These are phyloP conservation scores for Podospora comata DNA, from an alignment of 495 filamentous ascomycete genomes.

Conservation along the genomic window DNA sequence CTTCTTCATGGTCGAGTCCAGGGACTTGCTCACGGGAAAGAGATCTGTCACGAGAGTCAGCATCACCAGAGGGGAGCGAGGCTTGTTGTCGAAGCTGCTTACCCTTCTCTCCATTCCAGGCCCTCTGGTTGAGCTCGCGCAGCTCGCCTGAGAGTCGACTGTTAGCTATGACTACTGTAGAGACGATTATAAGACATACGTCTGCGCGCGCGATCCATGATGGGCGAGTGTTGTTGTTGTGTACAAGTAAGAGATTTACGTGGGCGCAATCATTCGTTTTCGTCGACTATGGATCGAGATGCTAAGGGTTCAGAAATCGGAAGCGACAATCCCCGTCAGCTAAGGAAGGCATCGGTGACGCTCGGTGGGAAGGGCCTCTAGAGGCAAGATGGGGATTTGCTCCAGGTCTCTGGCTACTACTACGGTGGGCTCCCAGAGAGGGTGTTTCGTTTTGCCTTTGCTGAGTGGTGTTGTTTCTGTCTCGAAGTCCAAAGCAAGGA, in stretches of 20 bases:
- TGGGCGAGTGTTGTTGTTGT: slow-evolving; percentile 31
- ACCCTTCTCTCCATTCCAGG: slow-evolving; percentile 88
- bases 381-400: slow-evolving; percentile 16
- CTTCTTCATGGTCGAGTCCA: slow-evolving; percentile 97
- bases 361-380: slow-evolving; percentile 20
- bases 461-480: slow-evolving; percentile 10
- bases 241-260: slow-evolving; percentile 11
- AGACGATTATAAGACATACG: slow-evolving; percentile 49
- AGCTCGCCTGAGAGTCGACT: slow-evolving; percentile 66
- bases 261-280: slow-evolving; percentile 40
- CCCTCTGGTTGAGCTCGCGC: slow-evolving; percentile 77
- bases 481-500: slow-evolving; percentile 15
- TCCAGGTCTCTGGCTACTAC: slow-evolving; percentile 4
- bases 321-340: slow-evolving; percentile 44
- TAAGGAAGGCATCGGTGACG: slow-evolving; percentile 49
- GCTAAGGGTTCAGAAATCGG: slow-evolving; percentile 50
- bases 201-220: slow-evolving; percentile 84
- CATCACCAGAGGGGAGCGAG: background rate
- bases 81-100: slow-evolving; percentile 19
- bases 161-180: background rate
- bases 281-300: slow-evolving; percentile 20
- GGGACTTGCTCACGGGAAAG: slow-evolving; percentile 71
- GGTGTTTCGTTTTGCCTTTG: slow-evolving; percentile 13
- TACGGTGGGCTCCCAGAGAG: slow-evolving; percentile 2
- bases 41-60: slow-evolving; percentile 54